A percentile compares a stretch with the other conserved stretches of the same genome.
Evolutionary conservation across 805 yeast species (phyloP).

Genomic region (Kodamaea neixiangensis): DNA sequence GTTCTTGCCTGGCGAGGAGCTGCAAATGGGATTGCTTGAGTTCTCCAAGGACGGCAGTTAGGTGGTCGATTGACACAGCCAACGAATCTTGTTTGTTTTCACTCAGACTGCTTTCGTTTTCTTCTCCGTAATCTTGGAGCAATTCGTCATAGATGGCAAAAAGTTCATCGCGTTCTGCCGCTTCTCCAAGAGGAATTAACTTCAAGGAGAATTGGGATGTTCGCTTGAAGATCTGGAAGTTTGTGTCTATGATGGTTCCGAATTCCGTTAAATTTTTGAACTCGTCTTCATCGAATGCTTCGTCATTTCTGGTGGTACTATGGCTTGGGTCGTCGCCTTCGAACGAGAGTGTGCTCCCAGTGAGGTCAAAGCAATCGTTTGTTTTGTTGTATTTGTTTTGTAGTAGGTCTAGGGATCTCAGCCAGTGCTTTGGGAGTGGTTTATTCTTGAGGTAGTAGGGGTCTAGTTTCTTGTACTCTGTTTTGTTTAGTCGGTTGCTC

Average conservation of each 20-base stretch:
- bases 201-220: slow-evolving; percentile 7
- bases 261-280: slow-evolving; percentile 11
- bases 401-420: background rate
- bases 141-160: background rate
- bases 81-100: background rate
- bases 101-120: background rate
- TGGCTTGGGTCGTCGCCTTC: slow-evolving; percentile 18
- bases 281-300: slow-evolving; percentile 9
- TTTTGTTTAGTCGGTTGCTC: background rate
- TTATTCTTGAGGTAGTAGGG: background rate
- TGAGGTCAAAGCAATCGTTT: background rate
- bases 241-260: slow-evolving; percentile 16
- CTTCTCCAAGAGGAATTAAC: slow-evolving; percentile 1
- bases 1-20: background rate
- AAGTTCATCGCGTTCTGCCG: background rate
- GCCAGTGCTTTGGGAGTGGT: background rate
- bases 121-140: slow-evolving; percentile 7
- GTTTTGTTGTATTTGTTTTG: background rate
- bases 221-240: slow-evolving; percentile 17
- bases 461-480: background rate
- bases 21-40: slow-evolving; percentile 6
- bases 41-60: slow-evolving; percentile 3
- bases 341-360: slow-evolving; percentile 11
- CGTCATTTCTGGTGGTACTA: slow-evolving; percentile 18
- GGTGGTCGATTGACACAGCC: slow-evolving; percentile 6